These are phyloP conservation scores for Trametes coccinea DNA, from an alignment of 768 basidiomycete genomes.

Conservation along the genomic window DNA sequence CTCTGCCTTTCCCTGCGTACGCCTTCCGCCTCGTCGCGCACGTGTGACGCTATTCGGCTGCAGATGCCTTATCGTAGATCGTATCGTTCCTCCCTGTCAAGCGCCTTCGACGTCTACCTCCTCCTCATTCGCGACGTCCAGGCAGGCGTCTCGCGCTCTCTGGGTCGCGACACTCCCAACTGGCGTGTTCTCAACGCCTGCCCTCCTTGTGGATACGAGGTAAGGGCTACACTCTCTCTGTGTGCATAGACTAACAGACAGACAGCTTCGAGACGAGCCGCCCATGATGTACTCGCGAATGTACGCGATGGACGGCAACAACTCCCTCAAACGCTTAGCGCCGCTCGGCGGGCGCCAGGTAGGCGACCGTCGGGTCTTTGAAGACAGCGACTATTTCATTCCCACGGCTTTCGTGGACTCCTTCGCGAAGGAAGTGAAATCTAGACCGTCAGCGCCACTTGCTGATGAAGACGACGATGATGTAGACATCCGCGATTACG, in stretches of 20 bases:
- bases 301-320: constrained; percentile 20
- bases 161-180: constrained; percentile 32
- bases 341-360: constrained; percentile 18
- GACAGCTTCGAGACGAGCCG: constrained; percentile 33
- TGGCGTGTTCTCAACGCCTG: constrained; percentile 40
- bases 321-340: constrained; percentile 28
- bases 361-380: constrained; percentile 24
- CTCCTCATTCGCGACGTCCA: constrained; percentile 25
- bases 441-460: neutral
- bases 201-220: constrained; percentile 39
- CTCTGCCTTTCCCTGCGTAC: too few species aligned
- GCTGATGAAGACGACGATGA: constrained; percentile 12
- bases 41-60: too few species aligned
- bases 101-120: neutral
- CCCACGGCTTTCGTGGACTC: constrained; percentile 29
- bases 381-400: constrained; percentile 32
- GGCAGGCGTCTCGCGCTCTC: constrained; percentile 21
- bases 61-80: too few species aligned
- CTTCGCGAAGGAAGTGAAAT: constrained; percentile 34
- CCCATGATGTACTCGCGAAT: constrained; percentile 7
- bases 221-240: constrained; percentile 6
- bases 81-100: too few species aligned
- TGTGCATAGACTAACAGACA: neutral
- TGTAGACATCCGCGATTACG: too few species aligned
- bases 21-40: too few species aligned